Evolutionary conservation across 176 grass and related monocot genomes (phyloP).

Genomic region (Urochloa ruziziensis): DNA sequence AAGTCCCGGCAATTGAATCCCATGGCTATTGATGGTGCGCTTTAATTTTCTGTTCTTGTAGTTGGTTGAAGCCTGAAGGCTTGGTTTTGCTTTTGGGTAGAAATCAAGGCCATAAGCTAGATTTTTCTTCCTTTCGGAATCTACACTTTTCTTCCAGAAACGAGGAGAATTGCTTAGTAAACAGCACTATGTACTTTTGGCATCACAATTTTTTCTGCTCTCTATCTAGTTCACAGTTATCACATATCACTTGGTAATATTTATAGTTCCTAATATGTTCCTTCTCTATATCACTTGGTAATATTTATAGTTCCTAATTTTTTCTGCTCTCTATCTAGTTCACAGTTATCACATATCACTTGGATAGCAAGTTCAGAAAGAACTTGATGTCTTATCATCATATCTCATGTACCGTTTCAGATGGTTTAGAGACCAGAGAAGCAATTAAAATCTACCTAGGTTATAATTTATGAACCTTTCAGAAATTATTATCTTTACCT

Average conservation of each 20-base stretch:
- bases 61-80: no score
- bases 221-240: neutral
- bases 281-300: no score
- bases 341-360: neutral
- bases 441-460: no score
- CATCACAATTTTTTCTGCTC: neutral
- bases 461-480: neutral
- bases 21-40: no score
- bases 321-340: neutral
- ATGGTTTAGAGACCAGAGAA: conserved; percentile 19
- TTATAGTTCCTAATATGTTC: neutral
- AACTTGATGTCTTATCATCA: conserved; percentile 17
- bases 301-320: no score
- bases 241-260: neutral
- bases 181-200: neutral
- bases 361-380: conserved; percentile 14
- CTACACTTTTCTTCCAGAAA: neutral
- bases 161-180: neutral
- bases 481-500: neutral
- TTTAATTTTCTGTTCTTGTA: no score
- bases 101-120: neutral
- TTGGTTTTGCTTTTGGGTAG: no score
- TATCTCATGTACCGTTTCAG: conserved; percentile 15
- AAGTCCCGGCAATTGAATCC: no score
- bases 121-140: neutral